These are phyloP conservation scores for Aspergillus hiratsukae DNA, from an alignment of 2,329 filamentous ascomycete species.

Conservation along the genomic window DNA sequence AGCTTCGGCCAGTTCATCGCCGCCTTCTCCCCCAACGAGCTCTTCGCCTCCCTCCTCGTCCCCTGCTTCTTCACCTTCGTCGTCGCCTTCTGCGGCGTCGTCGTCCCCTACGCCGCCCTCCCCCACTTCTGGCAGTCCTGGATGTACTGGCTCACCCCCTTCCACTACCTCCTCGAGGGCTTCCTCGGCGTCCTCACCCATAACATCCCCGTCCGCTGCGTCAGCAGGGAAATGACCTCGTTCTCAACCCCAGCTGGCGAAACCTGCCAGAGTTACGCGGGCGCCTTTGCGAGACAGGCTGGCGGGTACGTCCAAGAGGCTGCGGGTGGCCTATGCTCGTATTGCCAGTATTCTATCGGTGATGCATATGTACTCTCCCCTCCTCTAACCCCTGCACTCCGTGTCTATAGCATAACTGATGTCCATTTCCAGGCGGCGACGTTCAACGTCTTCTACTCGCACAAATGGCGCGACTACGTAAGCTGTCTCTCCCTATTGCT, in stretches of 20 bases:
- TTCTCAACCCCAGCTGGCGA: slow-evolving; percentile 57
- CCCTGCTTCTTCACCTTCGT: slow-evolving; percentile 67
- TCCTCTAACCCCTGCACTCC: not conserved
- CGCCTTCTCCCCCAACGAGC: slow-evolving; percentile 60
- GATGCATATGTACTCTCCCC: slow-evolving; percentile 51
- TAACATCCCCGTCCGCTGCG: slow-evolving; percentile 53
- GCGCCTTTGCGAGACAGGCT: slow-evolving; percentile 47
- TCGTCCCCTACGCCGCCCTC: slow-evolving; percentile 62
- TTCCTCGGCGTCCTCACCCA: slow-evolving; percentile 56
- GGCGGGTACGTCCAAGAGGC: slow-evolving; percentile 60
- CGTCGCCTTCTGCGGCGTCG: slow-evolving; percentile 68
- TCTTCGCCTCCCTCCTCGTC: slow-evolving; percentile 62
- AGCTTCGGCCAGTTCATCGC: slow-evolving; percentile 66
- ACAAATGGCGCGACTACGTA: slow-evolving; percentile 63
- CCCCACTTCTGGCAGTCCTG: slow-evolving; percentile 62
- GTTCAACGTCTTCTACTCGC: slow-evolving; percentile 57
- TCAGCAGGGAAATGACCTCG: slow-evolving; percentile 53
- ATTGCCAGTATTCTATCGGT: slow-evolving; percentile 59
- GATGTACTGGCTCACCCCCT: slow-evolving; percentile 66
- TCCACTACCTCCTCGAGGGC: slow-evolving; percentile 62
- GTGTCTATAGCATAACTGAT: not conserved
- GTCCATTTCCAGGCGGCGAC: slow-evolving; percentile 26
- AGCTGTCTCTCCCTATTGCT: slow-evolving; percentile 20
- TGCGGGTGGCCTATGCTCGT: slow-evolving; percentile 57
- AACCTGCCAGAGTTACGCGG: slow-evolving; percentile 58